phyloP scores from a whole-genome alignment of 139 green algal genomes.

The Chlorella sorokiniana region DNA sequence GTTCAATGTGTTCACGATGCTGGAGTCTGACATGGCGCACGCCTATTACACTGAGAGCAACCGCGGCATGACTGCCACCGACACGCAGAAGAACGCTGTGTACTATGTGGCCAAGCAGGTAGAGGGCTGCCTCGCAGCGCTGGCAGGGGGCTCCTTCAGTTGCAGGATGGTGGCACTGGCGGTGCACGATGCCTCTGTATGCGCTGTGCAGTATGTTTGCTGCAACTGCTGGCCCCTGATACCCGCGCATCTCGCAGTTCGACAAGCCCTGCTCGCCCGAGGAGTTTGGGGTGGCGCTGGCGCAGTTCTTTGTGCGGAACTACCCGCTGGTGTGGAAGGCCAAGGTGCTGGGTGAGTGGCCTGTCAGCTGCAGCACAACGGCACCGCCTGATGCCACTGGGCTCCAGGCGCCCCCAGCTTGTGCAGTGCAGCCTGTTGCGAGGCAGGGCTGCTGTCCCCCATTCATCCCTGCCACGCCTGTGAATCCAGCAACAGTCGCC shows the following conservation, averaged over 20 bases:
- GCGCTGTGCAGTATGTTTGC: background rate
- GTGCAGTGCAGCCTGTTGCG: background rate
- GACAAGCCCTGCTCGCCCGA: slow-evolving; percentile 71
- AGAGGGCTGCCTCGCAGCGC: background rate
- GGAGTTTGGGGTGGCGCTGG: slow-evolving; percentile 88
- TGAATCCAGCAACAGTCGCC: background rate
- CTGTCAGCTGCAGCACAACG: background rate
- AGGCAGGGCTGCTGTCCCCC: background rate
- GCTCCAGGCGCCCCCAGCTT: no score
- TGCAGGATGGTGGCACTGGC: no score
- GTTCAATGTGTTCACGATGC: slow-evolving; percentile 80
- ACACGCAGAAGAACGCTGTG: slow-evolving; percentile 95
- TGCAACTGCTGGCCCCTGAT: background rate
- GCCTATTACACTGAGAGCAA: slow-evolving; percentile 78
- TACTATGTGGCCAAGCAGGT: slow-evolving; percentile 85
- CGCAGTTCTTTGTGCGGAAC: slow-evolving; percentile 81
- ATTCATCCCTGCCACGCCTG: background rate
- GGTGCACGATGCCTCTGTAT: background rate
- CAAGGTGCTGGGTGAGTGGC: slow-evolving; percentile 64
- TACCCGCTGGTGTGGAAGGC: slow-evolving; percentile 82
- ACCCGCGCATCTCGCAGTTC: slow-evolving; percentile 21
- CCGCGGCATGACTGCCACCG: slow-evolving; percentile 88
- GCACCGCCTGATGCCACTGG: background rate
- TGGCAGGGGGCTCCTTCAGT: no score
- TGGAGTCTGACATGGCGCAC: slow-evolving; percentile 86